Percentiles rank a stretch among this genome's conserved stretches.
These are phyloP conservation scores for Linnemannia exigua DNA, from an alignment of 192 early-diverging fungal species.

Conservation along the genomic window DNA sequence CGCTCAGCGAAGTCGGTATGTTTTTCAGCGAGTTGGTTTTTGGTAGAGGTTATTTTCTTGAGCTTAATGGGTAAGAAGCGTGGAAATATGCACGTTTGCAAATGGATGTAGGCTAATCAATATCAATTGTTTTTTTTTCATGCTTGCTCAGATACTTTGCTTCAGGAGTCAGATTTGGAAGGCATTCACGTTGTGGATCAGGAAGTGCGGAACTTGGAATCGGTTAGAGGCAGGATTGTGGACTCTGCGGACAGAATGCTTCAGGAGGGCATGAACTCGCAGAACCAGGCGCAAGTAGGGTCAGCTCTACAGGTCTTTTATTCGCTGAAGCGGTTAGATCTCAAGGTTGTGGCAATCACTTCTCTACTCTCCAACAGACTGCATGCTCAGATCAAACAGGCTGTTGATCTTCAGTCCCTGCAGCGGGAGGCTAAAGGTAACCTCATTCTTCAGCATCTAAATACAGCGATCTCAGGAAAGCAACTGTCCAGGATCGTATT, in stretches of 20 bases:
- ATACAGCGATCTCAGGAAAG: not conserved
- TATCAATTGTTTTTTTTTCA: too few species aligned
- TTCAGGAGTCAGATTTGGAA: constrained; percentile 71
- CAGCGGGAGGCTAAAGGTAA: constrained; percentile 68
- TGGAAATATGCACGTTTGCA: too few species aligned
- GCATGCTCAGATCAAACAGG: constrained; percentile 60
- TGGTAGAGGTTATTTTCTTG: not conserved
- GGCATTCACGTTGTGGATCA: constrained; percentile 76
- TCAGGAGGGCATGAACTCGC: constrained; percentile 61
- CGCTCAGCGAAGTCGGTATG: constrained; percentile 72
- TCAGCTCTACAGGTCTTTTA: constrained; percentile 69
- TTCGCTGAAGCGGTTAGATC: constrained; percentile 62
- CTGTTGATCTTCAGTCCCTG: constrained; percentile 62
- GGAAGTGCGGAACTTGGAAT: constrained; percentile 63
- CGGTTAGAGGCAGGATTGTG: constrained; percentile 59
- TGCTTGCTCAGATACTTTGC: constrained; percentile 67
- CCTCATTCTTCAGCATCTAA: not conserved
- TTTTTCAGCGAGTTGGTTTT: constrained; percentile 3
- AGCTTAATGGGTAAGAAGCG: too few species aligned
- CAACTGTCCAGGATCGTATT: too few species aligned
- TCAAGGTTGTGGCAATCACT: constrained; percentile 54
- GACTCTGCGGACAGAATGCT: constrained; percentile 64
- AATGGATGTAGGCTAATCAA: too few species aligned
- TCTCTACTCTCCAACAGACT: constrained; percentile 57
- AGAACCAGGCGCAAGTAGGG: constrained; percentile 65